A percentile compares a stretch with the other conserved stretches of the same genome.
These are phyloP conservation scores for Aphanomyces stellatus DNA, from an alignment of 352 stramenopile species.

Conservation along the genomic window DNA sequence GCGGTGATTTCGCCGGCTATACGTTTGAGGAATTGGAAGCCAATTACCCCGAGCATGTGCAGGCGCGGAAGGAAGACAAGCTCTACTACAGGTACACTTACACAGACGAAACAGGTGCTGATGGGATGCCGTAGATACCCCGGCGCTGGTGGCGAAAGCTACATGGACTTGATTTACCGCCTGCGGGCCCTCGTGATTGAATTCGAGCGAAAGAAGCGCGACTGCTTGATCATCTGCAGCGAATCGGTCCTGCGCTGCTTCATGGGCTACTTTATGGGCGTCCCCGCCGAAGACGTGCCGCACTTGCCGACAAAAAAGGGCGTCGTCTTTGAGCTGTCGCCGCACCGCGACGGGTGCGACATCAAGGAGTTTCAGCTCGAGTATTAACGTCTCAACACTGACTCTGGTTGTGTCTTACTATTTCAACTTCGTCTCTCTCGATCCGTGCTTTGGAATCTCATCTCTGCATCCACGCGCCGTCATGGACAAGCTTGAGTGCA, in stretches of 20 bases:
- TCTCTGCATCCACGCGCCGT: too few species aligned
- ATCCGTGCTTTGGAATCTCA: too few species aligned
- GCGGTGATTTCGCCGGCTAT: conserved; percentile 85
- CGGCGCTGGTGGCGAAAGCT: conserved; percentile 87
- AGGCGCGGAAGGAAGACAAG: conserved; percentile 82
- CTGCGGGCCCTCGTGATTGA: conserved; percentile 88
- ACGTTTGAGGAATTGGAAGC: conserved; percentile 76
- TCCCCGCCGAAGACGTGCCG: conserved; percentile 57
- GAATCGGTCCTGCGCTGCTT: conserved; percentile 71
- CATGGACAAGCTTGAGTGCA: background rate
- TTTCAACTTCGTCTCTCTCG: too few species aligned
- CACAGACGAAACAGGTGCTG: too few species aligned
- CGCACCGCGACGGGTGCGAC: conserved; percentile 75
- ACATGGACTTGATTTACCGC: conserved; percentile 90
- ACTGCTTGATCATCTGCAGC: conserved; percentile 79
- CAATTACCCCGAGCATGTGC: conserved; percentile 83
- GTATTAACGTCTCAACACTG: too few species aligned
- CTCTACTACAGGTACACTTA: conserved; percentile 82
- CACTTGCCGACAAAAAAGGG: conserved; percentile 57
- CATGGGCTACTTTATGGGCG: conserved; percentile 75
- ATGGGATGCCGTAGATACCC: conserved; percentile 55
- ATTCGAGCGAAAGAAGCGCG: conserved; percentile 85
- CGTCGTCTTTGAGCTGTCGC: conserved; percentile 68
- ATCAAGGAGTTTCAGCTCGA: conserved; percentile 76
- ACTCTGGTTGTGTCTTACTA: too few species aligned